Base-by-base conservation (phyloP, 768 basidiomycete genomes). In the Kwoniella europaea region DNA sequence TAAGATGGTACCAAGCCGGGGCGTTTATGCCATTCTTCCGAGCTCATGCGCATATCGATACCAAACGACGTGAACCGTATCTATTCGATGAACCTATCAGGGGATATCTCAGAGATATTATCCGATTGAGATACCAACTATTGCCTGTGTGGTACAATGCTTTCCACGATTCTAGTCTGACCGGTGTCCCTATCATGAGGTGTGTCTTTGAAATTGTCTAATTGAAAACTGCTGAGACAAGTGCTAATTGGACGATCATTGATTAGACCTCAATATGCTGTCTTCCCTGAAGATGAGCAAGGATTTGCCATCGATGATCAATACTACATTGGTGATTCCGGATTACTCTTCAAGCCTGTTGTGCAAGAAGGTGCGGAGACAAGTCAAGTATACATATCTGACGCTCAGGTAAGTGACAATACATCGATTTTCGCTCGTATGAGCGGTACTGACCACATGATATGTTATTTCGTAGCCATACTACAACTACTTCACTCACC, bases 121-220 rank as follows among this genome's bases (percentile, higher is more conserved):
- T 99, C 59, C 88, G 90, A 27, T 85, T 98, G 67, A 86, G 97
- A 56, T 98, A 99, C 84, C 86, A 88, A 50, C 87, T 98, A 85
- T 85, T 99, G 29, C 93, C 94, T 0, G 87, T 95, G 16, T 98
- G 96, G 95, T 99, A 99, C 83, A 98, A 92, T n/a, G 92, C 92
- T 2, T 98, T 98, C 89, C 88, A 90, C 54, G 92, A 98, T 82
- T 89, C 93, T 7, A 91, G 90, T 72, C 86, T 90, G 12, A 90
- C 87, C 6, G 96, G 96, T 1, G 79, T 90, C 27, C 94, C 96
- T 2, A 88, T 98, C 63, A 83, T 96, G 74, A 88, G 92, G 94
- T 93, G 77, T 68, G 87, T n/a, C n/a, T n/a, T n/a, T n/a, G n/a
- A n/a, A n/a, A n/a, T n/a, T n/a, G n/a, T n/a, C n/a, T n/a, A n/a